Percentiles rank a stretch among this genome's conserved stretches.
These are phyloP conservation scores for Diutina neorugosa DNA, from an alignment of 1,139 yeast genomes.

Conservation along the genomic window DNA sequence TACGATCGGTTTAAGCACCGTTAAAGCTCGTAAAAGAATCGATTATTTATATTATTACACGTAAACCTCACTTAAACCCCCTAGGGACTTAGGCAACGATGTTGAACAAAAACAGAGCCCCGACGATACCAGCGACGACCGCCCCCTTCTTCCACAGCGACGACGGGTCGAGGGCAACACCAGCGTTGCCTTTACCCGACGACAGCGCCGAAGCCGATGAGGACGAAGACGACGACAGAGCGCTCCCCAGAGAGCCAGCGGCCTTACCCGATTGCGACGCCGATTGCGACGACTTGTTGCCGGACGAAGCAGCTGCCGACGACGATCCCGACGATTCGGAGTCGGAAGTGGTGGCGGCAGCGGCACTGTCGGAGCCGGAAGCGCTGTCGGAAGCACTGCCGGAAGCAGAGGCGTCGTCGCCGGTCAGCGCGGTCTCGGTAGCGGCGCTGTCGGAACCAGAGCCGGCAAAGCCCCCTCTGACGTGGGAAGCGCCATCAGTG, in stretches of 20 bases:
- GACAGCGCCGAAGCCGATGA: neutral
- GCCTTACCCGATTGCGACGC: constrained; percentile 5
- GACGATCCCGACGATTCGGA: neutral
- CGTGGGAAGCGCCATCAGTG: neutral
- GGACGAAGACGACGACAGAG: neutral
- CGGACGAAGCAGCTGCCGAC: neutral
- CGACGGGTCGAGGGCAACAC: neutral
- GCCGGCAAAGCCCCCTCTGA: too few relatives aligned
- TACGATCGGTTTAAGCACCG: neutral
- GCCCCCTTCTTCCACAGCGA: constrained; percentile 2
- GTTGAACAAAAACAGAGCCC: neutral
- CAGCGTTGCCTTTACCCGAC: neutral
- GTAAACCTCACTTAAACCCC: neutral
- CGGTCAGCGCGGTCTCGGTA: constrained; percentile 6
- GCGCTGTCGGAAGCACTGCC: constrained; percentile 3
- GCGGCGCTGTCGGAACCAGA: neutral
- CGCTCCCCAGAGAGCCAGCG: constrained; percentile 4
- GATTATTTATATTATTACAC: neutral
- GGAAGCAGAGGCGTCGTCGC: constrained; percentile 1
- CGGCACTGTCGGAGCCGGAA: constrained; percentile 6
- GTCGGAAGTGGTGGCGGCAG: constrained; percentile 2
- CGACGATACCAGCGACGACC: neutral
- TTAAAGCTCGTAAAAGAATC: too few relatives aligned
- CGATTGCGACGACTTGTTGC: neutral
- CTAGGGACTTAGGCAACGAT: neutral